Conservation (phyloP, 2,329 filamentous ascomycete species). For the Fusarium redolens region DNA sequence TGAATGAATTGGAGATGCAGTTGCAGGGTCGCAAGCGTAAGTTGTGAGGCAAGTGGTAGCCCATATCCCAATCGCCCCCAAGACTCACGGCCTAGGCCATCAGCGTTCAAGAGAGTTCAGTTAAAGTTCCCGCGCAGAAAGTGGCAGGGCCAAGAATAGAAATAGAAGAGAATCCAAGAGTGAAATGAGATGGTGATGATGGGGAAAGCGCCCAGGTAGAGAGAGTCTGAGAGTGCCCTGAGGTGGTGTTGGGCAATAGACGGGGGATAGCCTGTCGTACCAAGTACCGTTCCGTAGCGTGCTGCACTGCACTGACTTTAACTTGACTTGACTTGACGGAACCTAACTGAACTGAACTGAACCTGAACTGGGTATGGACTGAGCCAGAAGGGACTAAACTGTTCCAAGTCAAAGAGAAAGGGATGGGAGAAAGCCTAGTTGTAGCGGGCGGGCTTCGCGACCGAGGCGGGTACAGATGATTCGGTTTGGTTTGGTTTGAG, state of each 20-base stretch:
- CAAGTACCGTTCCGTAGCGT: slow-evolving; percentile 23
- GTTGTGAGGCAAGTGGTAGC: slow-evolving; percentile 51
- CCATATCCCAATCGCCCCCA: slow-evolving; percentile 55
- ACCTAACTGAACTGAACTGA: not conserved
- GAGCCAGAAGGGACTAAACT: slow-evolving; percentile 10
- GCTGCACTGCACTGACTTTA: not conserved
- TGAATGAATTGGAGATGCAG: slow-evolving; percentile 33
- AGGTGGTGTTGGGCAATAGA: not conserved
- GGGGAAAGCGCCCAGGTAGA: slow-evolving; percentile 22
- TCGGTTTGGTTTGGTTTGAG: slow-evolving; percentile 8
- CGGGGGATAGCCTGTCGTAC: slow-evolving; percentile 10
- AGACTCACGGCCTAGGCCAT: slow-evolving; percentile 51
- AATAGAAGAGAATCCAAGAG: slow-evolving; percentile 29
- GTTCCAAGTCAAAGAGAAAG: slow-evolving; percentile 35
- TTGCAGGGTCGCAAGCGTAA: slow-evolving; percentile 47
- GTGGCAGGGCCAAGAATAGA: slow-evolving; percentile 31
- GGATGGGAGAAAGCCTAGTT: slow-evolving; percentile 23
- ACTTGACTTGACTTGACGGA: not conserved
- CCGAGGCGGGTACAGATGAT: slow-evolving; percentile 31
- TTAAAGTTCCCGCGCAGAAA: slow-evolving; percentile 16
- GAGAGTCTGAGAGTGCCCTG: not conserved
- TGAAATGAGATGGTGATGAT: slow-evolving; percentile 39
- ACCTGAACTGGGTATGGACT: not conserved
- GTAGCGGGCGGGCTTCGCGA: slow-evolving; percentile 35
- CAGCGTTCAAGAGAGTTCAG: slow-evolving; percentile 37